phyloP scores from a whole-genome alignment of 1,139 yeast species.

The Nakaseomyces delphensis region DNA sequence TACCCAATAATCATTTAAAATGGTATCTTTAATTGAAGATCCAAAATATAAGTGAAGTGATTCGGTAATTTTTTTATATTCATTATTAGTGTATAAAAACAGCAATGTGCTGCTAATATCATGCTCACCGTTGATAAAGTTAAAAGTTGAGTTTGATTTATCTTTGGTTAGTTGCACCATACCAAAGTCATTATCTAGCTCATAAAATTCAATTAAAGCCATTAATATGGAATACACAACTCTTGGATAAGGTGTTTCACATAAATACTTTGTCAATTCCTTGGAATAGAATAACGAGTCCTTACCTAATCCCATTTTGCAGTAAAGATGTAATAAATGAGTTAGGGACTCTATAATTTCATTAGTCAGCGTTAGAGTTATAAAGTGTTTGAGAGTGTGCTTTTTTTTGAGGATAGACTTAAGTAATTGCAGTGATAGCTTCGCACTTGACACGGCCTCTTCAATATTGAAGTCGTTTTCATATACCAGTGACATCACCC shows the following conservation, averaged over 20 bases:
- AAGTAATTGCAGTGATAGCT: conserved; percentile 29
- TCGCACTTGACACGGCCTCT: conserved; percentile 30
- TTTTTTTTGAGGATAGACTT: conserved; percentile 30
- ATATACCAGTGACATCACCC: conserved; percentile 21
- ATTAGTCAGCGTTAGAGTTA: conserved; percentile 35
- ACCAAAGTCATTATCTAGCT: conserved; percentile 16
- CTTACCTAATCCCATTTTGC: conserved; percentile 44
- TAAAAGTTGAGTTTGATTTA: conserved; percentile 21
- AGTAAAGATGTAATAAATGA: conserved; percentile 33
- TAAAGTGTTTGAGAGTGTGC: conserved; percentile 22
- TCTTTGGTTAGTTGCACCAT: conserved; percentile 13
- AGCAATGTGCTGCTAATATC: conserved; percentile 21
- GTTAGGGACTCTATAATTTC: conserved; percentile 35
- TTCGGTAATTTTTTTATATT: conserved; percentile 16
- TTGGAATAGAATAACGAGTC: conserved; percentile 44
- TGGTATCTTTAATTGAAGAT: conserved; percentile 18
- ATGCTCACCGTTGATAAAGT: conserved; percentile 22
- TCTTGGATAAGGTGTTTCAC: conserved; percentile 26
- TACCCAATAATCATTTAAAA: conserved; percentile 26
- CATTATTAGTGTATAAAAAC: conserved; percentile 20
- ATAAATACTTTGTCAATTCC: conserved; percentile 39
- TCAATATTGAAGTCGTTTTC: conserved; percentile 16
- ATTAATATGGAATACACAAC: conserved; percentile 23
- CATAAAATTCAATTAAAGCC: conserved; percentile 20
- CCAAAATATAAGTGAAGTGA: conserved; percentile 25